Conservation (phyloP, 2,329 filamentous ascomycete genomes). For the Gyromitra esculenta region DNA sequence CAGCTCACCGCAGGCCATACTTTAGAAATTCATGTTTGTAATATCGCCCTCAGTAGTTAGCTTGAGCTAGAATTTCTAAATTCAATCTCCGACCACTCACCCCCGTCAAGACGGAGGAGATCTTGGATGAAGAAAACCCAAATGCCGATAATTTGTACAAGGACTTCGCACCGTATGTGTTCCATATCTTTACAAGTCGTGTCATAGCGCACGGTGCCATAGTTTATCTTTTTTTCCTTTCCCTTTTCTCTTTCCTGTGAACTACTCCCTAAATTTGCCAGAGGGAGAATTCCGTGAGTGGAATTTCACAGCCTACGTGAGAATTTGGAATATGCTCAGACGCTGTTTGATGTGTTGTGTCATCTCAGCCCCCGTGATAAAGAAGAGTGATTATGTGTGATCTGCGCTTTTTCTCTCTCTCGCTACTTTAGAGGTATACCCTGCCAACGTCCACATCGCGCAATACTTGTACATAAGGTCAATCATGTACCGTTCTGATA, state of each 20-base stretch:
- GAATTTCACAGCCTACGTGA: background rate
- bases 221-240: no score
- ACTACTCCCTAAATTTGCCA: background rate
- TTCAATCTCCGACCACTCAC: background rate
- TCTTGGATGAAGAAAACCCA: background rate
- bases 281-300: background rate
- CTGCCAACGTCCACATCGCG: constrained; percentile 18
- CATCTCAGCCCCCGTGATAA: background rate
- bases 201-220: background rate
- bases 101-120: background rate
- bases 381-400: constrained; percentile 29
- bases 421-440: constrained; percentile 1
- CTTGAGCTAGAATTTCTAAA: background rate
- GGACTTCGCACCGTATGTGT: background rate
- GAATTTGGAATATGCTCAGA: background rate
- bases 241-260: background rate
- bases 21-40: constrained; percentile 1
- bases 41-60: background rate
- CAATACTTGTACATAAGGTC: constrained; percentile 6
- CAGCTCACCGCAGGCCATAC: background rate
- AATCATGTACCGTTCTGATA: background rate
- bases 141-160: background rate
- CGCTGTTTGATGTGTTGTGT: background rate
- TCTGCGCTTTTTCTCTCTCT: background rate
- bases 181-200: background rate